Percentiles rank a stretch among this genome's conserved stretches.
Conservation (phyloP, 2,329 filamentous ascomycete species). For the Neonectria neomacrospora region DNA sequence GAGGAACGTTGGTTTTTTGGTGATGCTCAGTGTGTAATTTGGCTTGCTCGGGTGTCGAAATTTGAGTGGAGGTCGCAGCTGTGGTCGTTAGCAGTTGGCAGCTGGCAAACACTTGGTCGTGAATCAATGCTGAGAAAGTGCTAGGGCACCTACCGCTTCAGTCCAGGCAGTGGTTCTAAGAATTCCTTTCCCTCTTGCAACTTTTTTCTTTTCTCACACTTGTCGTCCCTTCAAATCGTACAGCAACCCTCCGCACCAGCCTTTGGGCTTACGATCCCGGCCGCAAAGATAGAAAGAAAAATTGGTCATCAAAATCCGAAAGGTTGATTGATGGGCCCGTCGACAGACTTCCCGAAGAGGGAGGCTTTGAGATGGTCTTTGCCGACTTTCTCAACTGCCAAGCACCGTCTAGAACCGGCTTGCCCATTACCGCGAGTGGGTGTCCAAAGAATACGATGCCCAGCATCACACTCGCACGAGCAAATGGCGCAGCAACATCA, state of each 20-base stretch:
- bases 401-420: not conserved
- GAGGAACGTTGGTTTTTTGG: not conserved
- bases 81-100: not conserved
- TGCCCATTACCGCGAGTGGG: not conserved
- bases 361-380: slow-evolving; percentile 1
- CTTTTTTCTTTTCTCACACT: no score
- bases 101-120: not conserved
- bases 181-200: no score
- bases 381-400: not conserved
- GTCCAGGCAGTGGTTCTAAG: no score
- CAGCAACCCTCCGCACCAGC: not conserved
- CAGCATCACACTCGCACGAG: not conserved
- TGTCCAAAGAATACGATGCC: not conserved
- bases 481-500: not conserved
- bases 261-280: not conserved
- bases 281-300: not conserved
- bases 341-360: no score
- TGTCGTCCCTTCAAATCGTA: no score
- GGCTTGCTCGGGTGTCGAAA: no score
- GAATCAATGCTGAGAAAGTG: not conserved
- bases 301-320: not conserved
- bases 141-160: no score
- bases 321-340: not conserved
- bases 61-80: not conserved
- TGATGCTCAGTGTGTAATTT: no score